Base-by-base conservation (phyloP, 2,329 filamentous ascomycete genomes). In the Pseudogymnoascus sp. region DNA sequence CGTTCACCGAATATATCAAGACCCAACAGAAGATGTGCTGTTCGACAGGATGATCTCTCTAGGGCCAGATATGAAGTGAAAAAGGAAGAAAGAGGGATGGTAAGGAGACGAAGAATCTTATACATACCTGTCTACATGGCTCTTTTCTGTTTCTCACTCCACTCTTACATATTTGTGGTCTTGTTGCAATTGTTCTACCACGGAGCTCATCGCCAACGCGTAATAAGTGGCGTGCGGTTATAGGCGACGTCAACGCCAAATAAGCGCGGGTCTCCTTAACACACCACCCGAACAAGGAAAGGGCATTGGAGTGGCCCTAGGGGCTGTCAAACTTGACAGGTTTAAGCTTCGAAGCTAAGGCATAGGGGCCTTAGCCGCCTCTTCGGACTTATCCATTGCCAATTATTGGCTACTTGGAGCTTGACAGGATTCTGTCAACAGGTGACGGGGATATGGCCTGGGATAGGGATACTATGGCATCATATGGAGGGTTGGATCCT, bases 321-420 rank as follows among this genome's bases (percentile, higher is more conserved):
- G 51, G 28, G 28, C 25, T 57, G 51, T 57, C 51, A 57, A 57
- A 34, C 51, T 57, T 57, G 51, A 57, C 51, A 57, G n/a, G 16
- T 25, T 57, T 57, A 21, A 7, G 14, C 23, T 28, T 31, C 23
- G 4, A 54, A 31, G n/a, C 48, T 54, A 54, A 25, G n/a, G 25
- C 16, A 57, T 34, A 8, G 25, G 25, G 48, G 48, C 25, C 25
- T 34, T 57, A 14, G 4, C 25, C 48, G n/a, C 28, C 28, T 7
- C 10, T 34, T 34, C 25, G 51, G 25, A 14, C 10, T 13, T 13
- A 57, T 34, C 25, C 25, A 13, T 34, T 19, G 51, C n/a, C n/a
- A 57, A 57, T 34, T 19, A 57, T 57, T 57, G 51, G 51, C 28
- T 57, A 34, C 23, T 34, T 57, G 8, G 51, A 57, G 51, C 51